A percentile compares a stretch with the other conserved stretches of the same genome.
Conservation (phyloP, 371 early-diverging fungal species). For the Zychaea mexicana region DNA sequence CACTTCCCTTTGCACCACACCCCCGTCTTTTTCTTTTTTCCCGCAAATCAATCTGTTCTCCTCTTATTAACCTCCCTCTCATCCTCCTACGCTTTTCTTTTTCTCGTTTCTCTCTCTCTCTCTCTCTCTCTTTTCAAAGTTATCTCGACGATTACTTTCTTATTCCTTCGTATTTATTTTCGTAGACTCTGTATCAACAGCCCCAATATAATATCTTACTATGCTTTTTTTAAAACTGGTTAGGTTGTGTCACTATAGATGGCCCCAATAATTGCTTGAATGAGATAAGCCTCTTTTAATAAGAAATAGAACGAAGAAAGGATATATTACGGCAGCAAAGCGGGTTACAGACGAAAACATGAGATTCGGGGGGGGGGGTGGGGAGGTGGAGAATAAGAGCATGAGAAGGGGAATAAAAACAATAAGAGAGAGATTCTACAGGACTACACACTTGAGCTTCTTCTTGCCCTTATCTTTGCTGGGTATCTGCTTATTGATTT, state of each 20-base stretch:
- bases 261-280: background rate
- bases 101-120: background rate
- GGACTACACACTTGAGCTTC: constrained; percentile 16
- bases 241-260: background rate
- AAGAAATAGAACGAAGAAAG: background rate
- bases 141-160: background rate
- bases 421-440: constrained; percentile 6
- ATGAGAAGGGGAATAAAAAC: background rate
- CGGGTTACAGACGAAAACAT: too few species aligned
- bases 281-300: background rate
- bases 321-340: too few species aligned
- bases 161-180: background rate
- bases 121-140: background rate
- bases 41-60: background rate
- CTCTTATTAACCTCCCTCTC: background rate
- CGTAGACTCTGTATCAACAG: constrained; percentile 3
- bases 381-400: background rate
- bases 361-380: background rate
- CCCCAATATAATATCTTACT: constrained; percentile 5
- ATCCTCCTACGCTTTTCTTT: background rate
- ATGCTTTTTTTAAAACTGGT: constrained; percentile 3
- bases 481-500: constrained; percentile 54
- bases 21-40: background rate
- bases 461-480: constrained; percentile 15
- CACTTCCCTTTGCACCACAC: background rate